Evolutionary conservation across 345 rosid species (phyloP), one percentile per base, ranked within the genome.

Genomic region (Eucalyptus cloeziana): DNA sequence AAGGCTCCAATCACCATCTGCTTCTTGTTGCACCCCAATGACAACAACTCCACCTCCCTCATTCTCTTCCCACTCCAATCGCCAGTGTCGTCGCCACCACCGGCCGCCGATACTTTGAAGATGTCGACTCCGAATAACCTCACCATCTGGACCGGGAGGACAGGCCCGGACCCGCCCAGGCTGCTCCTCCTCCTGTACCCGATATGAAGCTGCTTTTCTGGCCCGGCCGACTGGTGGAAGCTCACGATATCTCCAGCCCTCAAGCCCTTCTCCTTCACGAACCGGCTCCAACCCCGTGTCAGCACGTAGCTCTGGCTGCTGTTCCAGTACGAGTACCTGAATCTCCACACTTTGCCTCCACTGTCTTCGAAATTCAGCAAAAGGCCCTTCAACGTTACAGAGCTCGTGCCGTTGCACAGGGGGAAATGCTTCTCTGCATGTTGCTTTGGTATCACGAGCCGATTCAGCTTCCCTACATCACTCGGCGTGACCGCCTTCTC

Each of bases 201-300:
- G 25, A 97, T 96, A 83, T 91, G 94, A 22, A 97, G 94, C 91
- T 94, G 97, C 86, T 92, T 93, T 80, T 96, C 98, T 60, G 91
- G 90, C 11, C 96, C 98, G 33, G 95, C 96, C n/a, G 98, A 97
- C 90, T 95, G 94, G 87, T 92, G 96, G 89, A 97, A 97, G 87
- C 95, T 80, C 40, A 97, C 98, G 88, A 92, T 88, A 90, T 97
- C 99, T 43, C 99, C 99, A 88, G 99, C 97, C 87, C 92, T 93
- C 47, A 97, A 89, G 86, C 88, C 92, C 94, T 95, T 97, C 92
- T 96, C 99, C 92, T 95, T 96, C 11, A 97, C 99, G 86, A 95
- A 97, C 22, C 98, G 93, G 94, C 99, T 97, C 99, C 99, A 97
- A 13, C 99, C 99, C 92, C 96, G 96, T 2, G 99, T 97, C 89